Base-by-base conservation (phyloP, 2,329 filamentous ascomycete species). In the Phoma sp. region DNA sequence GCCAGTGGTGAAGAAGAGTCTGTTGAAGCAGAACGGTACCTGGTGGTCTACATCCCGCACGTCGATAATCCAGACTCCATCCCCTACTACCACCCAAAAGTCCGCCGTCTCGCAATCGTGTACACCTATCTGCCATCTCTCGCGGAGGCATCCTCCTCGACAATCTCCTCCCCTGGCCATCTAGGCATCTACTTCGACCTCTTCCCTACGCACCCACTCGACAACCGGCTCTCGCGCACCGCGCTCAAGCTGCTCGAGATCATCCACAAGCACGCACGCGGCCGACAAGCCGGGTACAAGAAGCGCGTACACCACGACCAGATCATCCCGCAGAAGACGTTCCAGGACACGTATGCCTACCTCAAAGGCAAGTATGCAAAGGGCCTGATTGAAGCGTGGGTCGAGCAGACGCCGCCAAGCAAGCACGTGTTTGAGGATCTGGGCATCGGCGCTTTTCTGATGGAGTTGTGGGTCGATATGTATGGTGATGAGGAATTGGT, bases 361-460 rank as follows among this genome's bases (percentile, higher is more conserved):
- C 82, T 99, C 6, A 98, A 98, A 76, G 80, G 85, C 48, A 89
- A 85, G 64, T 92, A 98, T 71, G 92, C 91, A 0, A 83, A 85
- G 19, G 68, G 76, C 1, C 78, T 99, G 12, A 88, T 92, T 13
- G 76, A 84, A n/a, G 78, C 76, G 1, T 99, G 94, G 95, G 87
- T 87, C 13, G 95, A 98, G 77, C 84, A 84, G 46, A 98, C 93
- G 0, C 92, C 96, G 70, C 91, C 93, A 0, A 81, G 81, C 15
- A 99, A 98, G 74, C 93, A 98, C 70, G 92, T 98, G 2, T 98
- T 97, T 74, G 95, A 99, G 72, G 94, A 98, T 71, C 78, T 99
- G 19, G 85, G 87, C 4, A 97, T 99, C 59, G 90, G 94, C 0
- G 90, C 94, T 0, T 99, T 97, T 67, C 79, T 98, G 46, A 91